Evolutionary conservation across 176 grass and related monocot species (phyloP), one percentile per base, ranked within the genome.

Genomic region (Rhipidocladum racemiflorum): DNA sequence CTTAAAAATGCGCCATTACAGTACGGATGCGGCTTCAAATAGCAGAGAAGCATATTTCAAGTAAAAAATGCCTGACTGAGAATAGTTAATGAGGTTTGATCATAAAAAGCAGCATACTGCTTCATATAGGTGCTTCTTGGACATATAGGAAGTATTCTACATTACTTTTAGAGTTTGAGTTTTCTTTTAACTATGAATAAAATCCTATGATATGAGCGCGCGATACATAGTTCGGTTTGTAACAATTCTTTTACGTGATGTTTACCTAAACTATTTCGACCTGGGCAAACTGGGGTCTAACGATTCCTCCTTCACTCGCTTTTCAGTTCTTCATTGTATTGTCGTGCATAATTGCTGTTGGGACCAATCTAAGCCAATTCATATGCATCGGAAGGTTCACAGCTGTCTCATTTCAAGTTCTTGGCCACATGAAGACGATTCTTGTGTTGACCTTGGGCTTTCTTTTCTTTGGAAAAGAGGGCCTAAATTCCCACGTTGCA

Each of bases 391-490:
- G 85, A 25, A 29, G 85, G 70, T 87, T 87, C 85, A 77, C 85
- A 29, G 85, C 75, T 64, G 75, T 78, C 25, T 78, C 75, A 12
- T 78, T 78, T 78, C 75, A 78, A 78, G 75, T 78, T 32, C 54
- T 87, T 27, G 85, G 85, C 9, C 85, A 87, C 85, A 87, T 87
- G 85, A 87, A 87, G 78, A 87, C 85, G 20, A 76, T 87, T 49
- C 78, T 87, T 39, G 85, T 87, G 39, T 70, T 87, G 43, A 76
- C 74, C 63, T 61, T 87, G 29, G 85, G 85, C 14, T 87, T 87
- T 67, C 67, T 82, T 55, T 70, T 87, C 25, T 78, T 78, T 7
- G 75, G 75, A 34, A 78, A 78, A 78, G 75, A 78, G 42, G 75
- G 75, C 40, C 48, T 87, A 70, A 87, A 87, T 62, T 56, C 70